These are phyloP conservation scores for Circinella umbellata DNA, from an alignment of 371 early-diverging fungal genomes.

Conservation along the genomic window DNA sequence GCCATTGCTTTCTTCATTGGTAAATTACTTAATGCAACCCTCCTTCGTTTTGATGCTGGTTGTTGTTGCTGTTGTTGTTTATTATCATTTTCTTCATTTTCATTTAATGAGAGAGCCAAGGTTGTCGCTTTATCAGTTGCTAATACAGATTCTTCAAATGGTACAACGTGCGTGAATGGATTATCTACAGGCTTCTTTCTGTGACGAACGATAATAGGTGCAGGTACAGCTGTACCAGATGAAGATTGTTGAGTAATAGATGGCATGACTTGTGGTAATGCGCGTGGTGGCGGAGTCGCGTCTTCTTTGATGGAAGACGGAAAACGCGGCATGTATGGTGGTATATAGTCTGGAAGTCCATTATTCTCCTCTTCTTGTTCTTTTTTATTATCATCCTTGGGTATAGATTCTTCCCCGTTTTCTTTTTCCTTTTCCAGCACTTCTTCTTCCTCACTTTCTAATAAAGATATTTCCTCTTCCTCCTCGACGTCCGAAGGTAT, in stretches of 20 bases:
- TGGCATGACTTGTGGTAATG: conserved; percentile 13
- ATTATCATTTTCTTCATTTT: conserved; percentile 7
- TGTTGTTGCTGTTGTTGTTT: conserved; percentile 11
- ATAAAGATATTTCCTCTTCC: conserved; percentile 8
- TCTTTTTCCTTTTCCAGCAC: conserved; percentile 18
- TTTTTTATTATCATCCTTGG: conserved; percentile 2
- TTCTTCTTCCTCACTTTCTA: conserved; percentile 19
- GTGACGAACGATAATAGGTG: conserved; percentile 40
- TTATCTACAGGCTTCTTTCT: conserved; percentile 51
- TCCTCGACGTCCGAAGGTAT: conserved; percentile 9
- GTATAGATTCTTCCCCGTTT: conserved; percentile 4
- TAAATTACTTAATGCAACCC: conserved; percentile 14
- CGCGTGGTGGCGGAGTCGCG: conserved; percentile 11
- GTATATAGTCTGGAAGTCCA: conserved; percentile 41
- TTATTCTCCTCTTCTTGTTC: conserved; percentile 15
- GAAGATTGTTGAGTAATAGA: not conserved
- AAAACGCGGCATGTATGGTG: conserved; percentile 48
- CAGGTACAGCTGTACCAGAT: conserved; percentile 19
- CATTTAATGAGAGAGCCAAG: conserved; percentile 7
- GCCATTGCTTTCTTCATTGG: conserved; percentile 28
- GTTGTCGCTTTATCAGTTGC: conserved; percentile 25
- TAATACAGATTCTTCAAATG: conserved; percentile 55
- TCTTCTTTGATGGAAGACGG: conserved; percentile 43
- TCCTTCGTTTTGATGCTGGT: conserved; percentile 17
- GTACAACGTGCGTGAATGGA: conserved; percentile 58